A percentile compares a stretch with the other conserved stretches of the same genome.
Conservation (phyloP, 2,329 filamentous ascomycete genomes). For the Pseudocercospora macadamiae region DNA sequence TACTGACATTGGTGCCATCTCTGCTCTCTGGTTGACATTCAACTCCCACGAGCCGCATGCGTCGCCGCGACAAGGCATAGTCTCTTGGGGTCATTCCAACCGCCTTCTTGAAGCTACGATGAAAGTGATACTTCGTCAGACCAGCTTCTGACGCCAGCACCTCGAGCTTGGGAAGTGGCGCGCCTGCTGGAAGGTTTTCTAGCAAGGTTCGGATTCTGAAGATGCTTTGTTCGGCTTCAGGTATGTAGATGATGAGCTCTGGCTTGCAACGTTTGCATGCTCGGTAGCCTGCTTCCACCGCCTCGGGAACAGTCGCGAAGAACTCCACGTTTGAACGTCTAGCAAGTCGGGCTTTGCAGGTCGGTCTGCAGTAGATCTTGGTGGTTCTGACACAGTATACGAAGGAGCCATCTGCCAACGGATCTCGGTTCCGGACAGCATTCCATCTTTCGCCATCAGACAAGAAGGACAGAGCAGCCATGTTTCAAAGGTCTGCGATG, state of each 20-base stretch:
- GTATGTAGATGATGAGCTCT: conserved; percentile 20
- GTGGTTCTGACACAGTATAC: conserved; percentile 62
- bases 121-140: conserved; percentile 62
- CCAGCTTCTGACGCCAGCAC: conserved; percentile 56
- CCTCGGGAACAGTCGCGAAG: conserved; percentile 51
- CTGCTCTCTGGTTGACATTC: not conserved
- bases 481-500: not conserved
- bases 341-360: conserved; percentile 63
- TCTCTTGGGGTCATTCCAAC: conserved; percentile 57
- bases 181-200: conserved; percentile 12
- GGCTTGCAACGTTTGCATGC: conserved; percentile 63
- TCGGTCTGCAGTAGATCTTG: conserved; percentile 63
- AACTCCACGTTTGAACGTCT: conserved; percentile 61
- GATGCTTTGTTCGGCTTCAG: conserved; percentile 16
- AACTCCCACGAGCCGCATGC: not conserved
- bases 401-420: conserved; percentile 41
- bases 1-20: not conserved
- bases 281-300: conserved; percentile 55
- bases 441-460: conserved; percentile 16
- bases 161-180: conserved; percentile 37
- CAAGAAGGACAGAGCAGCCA: not conserved
- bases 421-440: conserved; percentile 19
- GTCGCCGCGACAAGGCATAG: conserved; percentile 32
- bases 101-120: conserved; percentile 61
- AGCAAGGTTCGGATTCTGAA: conserved; percentile 16